Percentiles rank a stretch among this genome's conserved stretches.
Evolutionary conservation across 306 rosid species (phyloP).

Genomic region (Vigna trinervia): DNA sequence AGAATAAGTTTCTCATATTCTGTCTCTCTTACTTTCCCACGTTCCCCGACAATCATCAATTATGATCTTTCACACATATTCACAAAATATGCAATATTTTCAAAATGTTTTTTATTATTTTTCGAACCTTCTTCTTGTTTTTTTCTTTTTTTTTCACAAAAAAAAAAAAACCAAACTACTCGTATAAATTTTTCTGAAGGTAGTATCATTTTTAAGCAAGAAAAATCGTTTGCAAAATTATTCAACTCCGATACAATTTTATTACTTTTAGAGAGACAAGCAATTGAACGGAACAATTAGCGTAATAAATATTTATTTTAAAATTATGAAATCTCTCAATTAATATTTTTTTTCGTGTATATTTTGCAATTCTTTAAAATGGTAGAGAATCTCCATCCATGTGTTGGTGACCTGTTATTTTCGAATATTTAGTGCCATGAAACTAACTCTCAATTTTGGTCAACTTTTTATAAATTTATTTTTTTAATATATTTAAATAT

Average conservation of each 20-base stretch:
- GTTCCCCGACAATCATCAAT: slow-evolving; percentile 37
- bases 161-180: not conserved
- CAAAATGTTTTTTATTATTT: slow-evolving; percentile 16
- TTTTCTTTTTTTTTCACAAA: slow-evolving; percentile 24
- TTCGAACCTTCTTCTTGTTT: slow-evolving; percentile 21
- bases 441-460: not conserved
- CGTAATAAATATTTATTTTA: not conserved
- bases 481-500: not conserved
- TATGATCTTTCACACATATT: slow-evolving; percentile 1
- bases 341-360: not conserved
- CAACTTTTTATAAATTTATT: not conserved
- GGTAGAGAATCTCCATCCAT: slow-evolving; percentile 2
- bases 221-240: not conserved
- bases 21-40: slow-evolving; percentile 38
- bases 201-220: not conserved
- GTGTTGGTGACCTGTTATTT: not conserved
- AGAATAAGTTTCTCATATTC: slow-evolving; percentile 43
- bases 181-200: not conserved
- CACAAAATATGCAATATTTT: slow-evolving; percentile 22
- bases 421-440: not conserved
- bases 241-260: not conserved
- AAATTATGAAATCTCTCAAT: not conserved
- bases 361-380: not conserved
- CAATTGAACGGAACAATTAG: too few species aligned
- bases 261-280: not conserved